Base-by-base conservation (phyloP, 495 filamentous ascomycete genomes). In the Penicillium coffeae region DNA sequence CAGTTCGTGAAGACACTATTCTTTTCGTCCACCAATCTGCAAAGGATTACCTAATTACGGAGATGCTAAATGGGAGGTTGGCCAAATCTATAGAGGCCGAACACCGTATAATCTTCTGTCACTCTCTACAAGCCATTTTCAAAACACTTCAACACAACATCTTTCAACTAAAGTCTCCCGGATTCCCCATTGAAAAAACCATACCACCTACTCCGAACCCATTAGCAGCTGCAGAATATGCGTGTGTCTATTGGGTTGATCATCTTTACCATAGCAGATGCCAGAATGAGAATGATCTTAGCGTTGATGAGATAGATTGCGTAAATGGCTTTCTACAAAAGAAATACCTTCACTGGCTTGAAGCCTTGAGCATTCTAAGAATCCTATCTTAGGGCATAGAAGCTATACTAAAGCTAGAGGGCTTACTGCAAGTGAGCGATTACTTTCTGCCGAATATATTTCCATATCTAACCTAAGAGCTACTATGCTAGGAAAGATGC, bases 281-380 rank as follows among this genome's bases (percentile, higher is more conserved):
- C 4, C 19, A 1, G 9, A 30, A 21, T 18, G 9, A 27, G 4
- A 0, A 9, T 0, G 4, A 43, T 2, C 8, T 8, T 3, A n/a
- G 21, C 21, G 8, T 32, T 43, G 8, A 16, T 6, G 22, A 43
- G 8, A 43, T n/a, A 13, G 21, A 13, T 14, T 3, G 12, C 4
- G 2, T 43, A 21, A 15, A 39, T 40, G 0, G 13, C 2, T 48
- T 48, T 42, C 27, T 41, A 42, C 16, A 38, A 15, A 3, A 15
- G 18, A 39, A 38, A 50, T 63, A 56, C 32, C 59, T 70, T 42
- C 52, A 70, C 52, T 69, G 61, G 65, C 56, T 69, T 5, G 66
- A 71, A 48, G 60, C 57, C 50, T 54, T 71, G 30, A 60, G 62
- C 35, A 54, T 65, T 27, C 48, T 58, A 21, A 45, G 37, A 47